A percentile compares a stretch with the other conserved stretches of the same genome.
phyloP scores from a whole-genome alignment of 2,329 filamentous ascomycete species.

The Gnomoniopsis sp. region DNA sequence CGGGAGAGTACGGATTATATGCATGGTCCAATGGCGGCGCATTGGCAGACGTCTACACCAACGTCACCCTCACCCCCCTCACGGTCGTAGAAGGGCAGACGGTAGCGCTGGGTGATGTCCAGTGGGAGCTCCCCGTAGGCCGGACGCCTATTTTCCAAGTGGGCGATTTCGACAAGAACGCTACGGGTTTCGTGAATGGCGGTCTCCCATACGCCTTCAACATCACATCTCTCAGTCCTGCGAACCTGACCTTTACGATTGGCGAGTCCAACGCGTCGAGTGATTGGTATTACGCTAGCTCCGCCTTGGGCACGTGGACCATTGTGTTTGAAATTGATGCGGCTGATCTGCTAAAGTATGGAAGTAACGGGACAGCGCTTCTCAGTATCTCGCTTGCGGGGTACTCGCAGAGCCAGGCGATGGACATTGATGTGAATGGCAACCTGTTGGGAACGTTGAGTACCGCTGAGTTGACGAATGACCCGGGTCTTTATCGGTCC shows the following conservation, averaged over 20 bases:
- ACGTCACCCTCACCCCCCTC: slow-evolving; percentile 38
- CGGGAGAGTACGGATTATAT: slow-evolving; percentile 43
- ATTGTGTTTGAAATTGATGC: slow-evolving; percentile 26
- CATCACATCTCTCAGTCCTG: slow-evolving; percentile 40
- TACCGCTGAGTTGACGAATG: slow-evolving; percentile 33
- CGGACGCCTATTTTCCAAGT: slow-evolving; percentile 44
- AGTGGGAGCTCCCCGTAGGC: slow-evolving; percentile 35
- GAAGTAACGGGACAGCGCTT: slow-evolving; percentile 27
- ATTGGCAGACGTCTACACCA: slow-evolving; percentile 42
- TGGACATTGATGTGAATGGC: slow-evolving; percentile 38
- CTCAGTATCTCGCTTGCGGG: slow-evolving; percentile 42
- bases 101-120: slow-evolving; percentile 35
- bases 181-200: slow-evolving; percentile 40
- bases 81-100: slow-evolving; percentile 30
- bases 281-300: slow-evolving; percentile 50
- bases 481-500: slow-evolving; percentile 45
- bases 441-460: slow-evolving; percentile 38
- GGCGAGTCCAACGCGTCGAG: slow-evolving; percentile 29
- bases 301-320: slow-evolving; percentile 33
- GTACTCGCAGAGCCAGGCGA: slow-evolving; percentile 45
- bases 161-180: slow-evolving; percentile 44
- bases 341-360: slow-evolving; percentile 2
- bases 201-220: slow-evolving; percentile 42
- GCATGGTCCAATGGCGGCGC: slow-evolving; percentile 46
- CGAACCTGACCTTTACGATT: slow-evolving; percentile 41